Base-by-base conservation (phyloP, 495 filamentous ascomycete species). In the Penicillium dipodomyicola region DNA sequence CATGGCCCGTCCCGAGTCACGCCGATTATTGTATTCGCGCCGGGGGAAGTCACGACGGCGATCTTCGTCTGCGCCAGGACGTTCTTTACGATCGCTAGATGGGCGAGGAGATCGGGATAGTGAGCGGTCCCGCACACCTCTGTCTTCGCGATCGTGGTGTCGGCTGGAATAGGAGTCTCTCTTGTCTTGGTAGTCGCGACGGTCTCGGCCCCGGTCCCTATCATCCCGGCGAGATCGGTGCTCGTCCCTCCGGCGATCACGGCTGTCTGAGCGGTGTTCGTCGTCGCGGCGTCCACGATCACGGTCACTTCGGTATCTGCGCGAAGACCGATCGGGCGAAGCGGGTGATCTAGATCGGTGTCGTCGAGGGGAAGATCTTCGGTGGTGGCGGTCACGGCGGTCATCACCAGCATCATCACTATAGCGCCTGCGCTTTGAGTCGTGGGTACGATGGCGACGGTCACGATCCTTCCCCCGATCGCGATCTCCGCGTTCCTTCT, bases 401-500 rank as follows among this genome's bases (percentile, higher is more conserved):
- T 66, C 67, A 62, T 67, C 68, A 25, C 51, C 66, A 27, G 41
- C 58, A 32, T 69, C 65, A 58, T 70, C 67, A 43, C 67, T 66
- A 42, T 69, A 63, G 40, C 64, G 53, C 37, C 67, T 65, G 52
- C 62, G 63, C 60, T 57, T 69, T 4, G 66, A 67, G 22, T 64
- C 65, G 46, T 63, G 65, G 7, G 57, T 55, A 15, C 62, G 62
- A 57, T 63, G 63, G 42, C 55, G 57, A 23, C 57, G 58, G 1
- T 65, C 64, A 9, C 58, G 58, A 30, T 67, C 63, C 15, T 58
- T 56, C 27, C 62, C 64, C 14, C 62, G 54, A 43, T 62, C 54
- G 2, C 61, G 69, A 69, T 55, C 63, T 52, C 53, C 84, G 35
- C 63, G 84, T 81, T 23, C 79, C 44, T 83, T 83, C 44, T 91